Percentiles rank a stretch among this genome's conserved stretches.
phyloP scores from a whole-genome alignment of 192 early-diverging fungal species.

The Backusella mclennaniae region DNA sequence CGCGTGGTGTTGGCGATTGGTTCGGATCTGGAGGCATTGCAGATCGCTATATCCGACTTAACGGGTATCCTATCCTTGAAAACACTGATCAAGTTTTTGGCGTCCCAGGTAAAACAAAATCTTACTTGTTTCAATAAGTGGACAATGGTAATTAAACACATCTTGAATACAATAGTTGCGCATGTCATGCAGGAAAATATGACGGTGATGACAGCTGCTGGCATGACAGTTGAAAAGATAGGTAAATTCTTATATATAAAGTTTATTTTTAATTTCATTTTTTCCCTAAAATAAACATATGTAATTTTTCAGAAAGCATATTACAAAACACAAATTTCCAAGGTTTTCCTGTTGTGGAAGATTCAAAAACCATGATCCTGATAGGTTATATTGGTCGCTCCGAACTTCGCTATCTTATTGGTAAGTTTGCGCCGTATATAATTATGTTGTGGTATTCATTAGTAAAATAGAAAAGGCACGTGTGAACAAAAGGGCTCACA shows the following conservation, averaged over 20 bases:
- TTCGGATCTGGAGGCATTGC: constrained; percentile 74
- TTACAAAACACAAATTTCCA: constrained; percentile 53
- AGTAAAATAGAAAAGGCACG: constrained; percentile 46
- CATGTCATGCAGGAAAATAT: constrained; percentile 63
- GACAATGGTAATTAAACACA: background rate
- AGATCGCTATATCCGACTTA: constrained; percentile 76
- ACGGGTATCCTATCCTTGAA: constrained; percentile 77
- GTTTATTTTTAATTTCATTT: background rate
- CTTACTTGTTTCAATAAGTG: background rate
- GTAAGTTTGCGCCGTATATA: constrained; percentile 12
- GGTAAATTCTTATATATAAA: constrained; percentile 20
- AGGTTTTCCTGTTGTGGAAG: constrained; percentile 78
- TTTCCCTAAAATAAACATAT: background rate
- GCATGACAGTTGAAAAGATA: constrained; percentile 48
- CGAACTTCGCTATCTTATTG: constrained; percentile 59
- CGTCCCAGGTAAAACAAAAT: constrained; percentile 32
- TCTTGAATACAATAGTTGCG: constrained; percentile 29
- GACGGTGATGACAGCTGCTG: constrained; percentile 54
- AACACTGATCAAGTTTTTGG: constrained; percentile 68
- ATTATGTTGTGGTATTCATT: background rate
- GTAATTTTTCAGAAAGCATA: constrained; percentile 37
- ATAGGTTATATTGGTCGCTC: constrained; percentile 70
- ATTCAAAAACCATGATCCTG: constrained; percentile 52
- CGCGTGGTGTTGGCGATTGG: constrained; percentile 70
- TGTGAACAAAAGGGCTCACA: constrained; percentile 39